Conservation (phyloP, 2,329 filamentous ascomycete genomes). For the Dactylellina parvicollis region DNA sequence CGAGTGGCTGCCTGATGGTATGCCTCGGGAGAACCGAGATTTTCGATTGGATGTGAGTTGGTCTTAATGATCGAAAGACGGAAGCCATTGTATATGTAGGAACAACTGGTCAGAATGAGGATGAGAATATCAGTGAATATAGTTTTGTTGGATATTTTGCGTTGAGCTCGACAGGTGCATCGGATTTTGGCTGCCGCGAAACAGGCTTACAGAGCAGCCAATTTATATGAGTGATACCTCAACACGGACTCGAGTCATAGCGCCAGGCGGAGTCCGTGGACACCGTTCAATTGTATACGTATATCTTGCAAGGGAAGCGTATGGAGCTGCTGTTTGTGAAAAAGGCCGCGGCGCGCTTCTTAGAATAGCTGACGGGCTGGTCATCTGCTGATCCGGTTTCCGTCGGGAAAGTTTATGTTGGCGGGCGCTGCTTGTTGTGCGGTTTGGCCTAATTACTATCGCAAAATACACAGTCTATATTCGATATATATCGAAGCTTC, state of each 20-base stretch:
- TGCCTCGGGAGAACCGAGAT: constrained; percentile 22
- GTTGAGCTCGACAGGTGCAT: constrained; percentile 30
- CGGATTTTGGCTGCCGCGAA: neutral
- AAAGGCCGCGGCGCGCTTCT: neutral
- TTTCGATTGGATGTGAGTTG: constrained; percentile 15
- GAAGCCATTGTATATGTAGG: constrained; percentile 25
- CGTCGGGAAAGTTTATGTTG: neutral
- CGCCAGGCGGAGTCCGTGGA: constrained; percentile 22
- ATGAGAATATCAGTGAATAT: neutral
- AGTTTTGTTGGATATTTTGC: constrained; percentile 44
- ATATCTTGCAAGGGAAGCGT: neutral
- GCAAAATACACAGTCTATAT: no score
- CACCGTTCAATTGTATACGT: neutral
- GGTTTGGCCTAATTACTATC: no score
- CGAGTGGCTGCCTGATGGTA: neutral
- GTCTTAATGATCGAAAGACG: constrained; percentile 22
- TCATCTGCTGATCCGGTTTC: neutral
- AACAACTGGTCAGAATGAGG: neutral
- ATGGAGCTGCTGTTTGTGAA: neutral
- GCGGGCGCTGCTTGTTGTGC: no score
- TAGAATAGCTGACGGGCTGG: no score
- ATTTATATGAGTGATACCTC: constrained; percentile 28
- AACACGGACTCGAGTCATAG: neutral
- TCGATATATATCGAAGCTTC: no score
- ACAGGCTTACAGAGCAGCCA: neutral